Conservation (phyloP, 2,329 filamentous ascomycete genomes). For the Penicillium italicum region DNA sequence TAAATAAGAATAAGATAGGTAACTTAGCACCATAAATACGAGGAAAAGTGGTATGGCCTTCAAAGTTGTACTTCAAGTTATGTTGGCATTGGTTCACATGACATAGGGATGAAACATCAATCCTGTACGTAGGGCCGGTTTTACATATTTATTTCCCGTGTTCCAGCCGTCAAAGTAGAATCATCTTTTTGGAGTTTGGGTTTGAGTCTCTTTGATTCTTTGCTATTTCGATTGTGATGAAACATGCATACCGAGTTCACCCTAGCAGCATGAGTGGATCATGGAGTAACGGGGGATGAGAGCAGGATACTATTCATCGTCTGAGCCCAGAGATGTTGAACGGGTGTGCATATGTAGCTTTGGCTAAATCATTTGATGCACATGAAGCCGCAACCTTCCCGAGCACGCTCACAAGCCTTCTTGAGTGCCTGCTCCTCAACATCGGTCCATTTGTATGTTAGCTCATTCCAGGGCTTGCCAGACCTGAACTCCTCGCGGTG, state of each 20-base stretch:
- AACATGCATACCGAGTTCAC: background rate
- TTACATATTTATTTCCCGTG: background rate
- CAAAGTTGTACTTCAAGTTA: background rate
- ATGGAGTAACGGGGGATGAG: background rate
- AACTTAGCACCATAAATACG: background rate
- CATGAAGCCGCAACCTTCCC: conserved; percentile 58
- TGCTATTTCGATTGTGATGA: background rate
- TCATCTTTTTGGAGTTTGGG: no score
- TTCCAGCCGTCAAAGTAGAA: background rate
- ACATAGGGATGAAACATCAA: background rate
- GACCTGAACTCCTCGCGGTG: conserved; percentile 56
- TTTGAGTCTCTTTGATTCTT: background rate
- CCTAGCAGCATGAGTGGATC: background rate
- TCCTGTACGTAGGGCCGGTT: background rate
- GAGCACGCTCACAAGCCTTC: conserved; percentile 53
- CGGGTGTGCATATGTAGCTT: background rate
- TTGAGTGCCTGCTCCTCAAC: conserved; percentile 59
- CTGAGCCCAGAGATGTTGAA: no score
- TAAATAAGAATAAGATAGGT: background rate
- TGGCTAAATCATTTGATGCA: conserved; percentile 49
- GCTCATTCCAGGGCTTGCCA: conserved; percentile 59
- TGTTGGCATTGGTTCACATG: background rate
- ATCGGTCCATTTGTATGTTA: conserved; percentile 63
- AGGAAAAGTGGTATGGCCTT: background rate
- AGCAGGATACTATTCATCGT: background rate